Base-by-base conservation (phyloP, 73 alveolate species). In the Paraurostyla sp. region DNA sequence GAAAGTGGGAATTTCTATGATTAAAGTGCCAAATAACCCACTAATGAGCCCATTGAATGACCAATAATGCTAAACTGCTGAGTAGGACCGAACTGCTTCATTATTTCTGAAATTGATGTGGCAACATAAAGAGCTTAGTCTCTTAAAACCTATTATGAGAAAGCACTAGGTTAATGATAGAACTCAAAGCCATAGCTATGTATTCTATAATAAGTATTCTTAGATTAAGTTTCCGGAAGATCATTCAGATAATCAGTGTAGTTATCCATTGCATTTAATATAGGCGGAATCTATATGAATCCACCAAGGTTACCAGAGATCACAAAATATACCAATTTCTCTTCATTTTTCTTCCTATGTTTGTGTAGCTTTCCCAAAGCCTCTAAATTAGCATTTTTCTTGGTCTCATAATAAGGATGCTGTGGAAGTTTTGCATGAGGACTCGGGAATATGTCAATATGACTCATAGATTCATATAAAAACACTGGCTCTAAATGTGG, bases 21-120 rank as follows among this genome's bases (percentile, higher is more conserved):
- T 23, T 22, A 27, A 43, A 52, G 32, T 15, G 80, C 78, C 13
- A 78, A 23, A 54, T 78, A 78, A 9, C 65, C 89, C 0, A 78
- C 76, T 51, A 51, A 13, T 27, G 80, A 0, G 0, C 89, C 89
- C 89, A 78, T 78, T 43, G 89, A 78, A 35, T 78, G 89, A 49
- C 80, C 38, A 43, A 78, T 42, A 7, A 78, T 51, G 23, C 57
- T 29, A 38, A 78, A 78, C 50, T 78, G 49, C 20, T 16, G 27
- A 48, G 42, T 32, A n/a, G 11, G 3, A 9, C n/a, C 56, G 46
- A 30, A 62, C 56, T 73, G 25, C 9, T 30, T 54, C 89, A 78
- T 78, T 2, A 78, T 38, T 51, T 78, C 7, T 22, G 54, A 1
- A 29, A 78, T 78, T 18, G 59, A 43, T 1, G 42, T 1, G 2